Conservation (phyloP, 441 rosid genomes). For the Populus hybrid region DNA sequence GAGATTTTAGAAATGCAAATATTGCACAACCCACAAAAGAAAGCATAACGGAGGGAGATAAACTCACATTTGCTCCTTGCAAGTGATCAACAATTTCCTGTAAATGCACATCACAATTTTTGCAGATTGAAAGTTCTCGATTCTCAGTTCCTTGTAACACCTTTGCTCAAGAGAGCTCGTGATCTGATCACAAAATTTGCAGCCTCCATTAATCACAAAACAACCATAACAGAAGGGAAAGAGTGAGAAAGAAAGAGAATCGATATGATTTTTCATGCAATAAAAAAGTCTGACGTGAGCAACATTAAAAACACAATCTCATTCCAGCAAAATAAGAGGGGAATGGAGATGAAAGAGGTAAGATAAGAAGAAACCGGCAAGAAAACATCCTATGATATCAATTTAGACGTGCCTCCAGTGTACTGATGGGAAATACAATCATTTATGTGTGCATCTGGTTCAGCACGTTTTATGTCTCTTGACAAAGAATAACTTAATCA, state of each 20-base stretch:
- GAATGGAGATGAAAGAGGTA: not conserved
- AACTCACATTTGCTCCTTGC: constrained; percentile 96
- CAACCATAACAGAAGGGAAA: not conserved
- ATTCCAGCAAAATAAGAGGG: not conserved
- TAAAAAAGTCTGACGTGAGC: not conserved
- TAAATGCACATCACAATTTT: constrained; percentile 87
- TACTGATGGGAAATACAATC: not conserved
- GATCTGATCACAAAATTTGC: constrained; percentile 56
- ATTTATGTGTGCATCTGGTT: not conserved
- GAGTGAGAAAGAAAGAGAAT: not conserved
- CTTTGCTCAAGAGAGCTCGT: constrained; percentile 81
- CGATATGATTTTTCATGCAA: not conserved
- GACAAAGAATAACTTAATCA: not conserved
- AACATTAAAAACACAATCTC: not conserved
- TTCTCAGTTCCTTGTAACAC: constrained; percentile 94
- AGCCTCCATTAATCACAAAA: constrained; percentile 22
- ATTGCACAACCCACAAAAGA: not conserved
- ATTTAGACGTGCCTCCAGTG: not conserved
- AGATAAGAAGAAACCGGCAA: not conserved
- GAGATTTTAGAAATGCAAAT: not conserved
- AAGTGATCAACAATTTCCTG: constrained; percentile 68
- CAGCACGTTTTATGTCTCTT: not conserved
- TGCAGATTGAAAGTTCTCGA: constrained; percentile 74
- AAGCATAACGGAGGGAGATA: constrained; percentile 2
- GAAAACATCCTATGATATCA: not conserved